Base-by-base conservation (phyloP, 768 basidiomycete genomes). In the Rhodotorula kratochvilovae region DNA sequence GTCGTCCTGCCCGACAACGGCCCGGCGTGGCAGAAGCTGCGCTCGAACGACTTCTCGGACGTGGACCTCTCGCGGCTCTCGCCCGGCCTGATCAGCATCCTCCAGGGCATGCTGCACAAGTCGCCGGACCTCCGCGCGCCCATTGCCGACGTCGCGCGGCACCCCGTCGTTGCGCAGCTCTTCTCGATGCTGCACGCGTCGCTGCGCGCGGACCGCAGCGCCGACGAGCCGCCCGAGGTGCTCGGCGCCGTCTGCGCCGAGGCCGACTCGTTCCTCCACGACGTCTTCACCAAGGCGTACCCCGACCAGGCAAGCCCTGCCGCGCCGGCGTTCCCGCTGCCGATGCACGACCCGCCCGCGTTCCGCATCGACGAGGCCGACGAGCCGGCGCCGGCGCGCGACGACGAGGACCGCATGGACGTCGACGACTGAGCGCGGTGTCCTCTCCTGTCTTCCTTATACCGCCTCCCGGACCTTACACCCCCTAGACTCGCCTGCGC, bases 1-100 rank as follows among this genome's bases (percentile, higher is more conserved):
- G 92, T 98, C 77, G 87, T 96, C 62, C 91, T 99, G 57, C 96
- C 96, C 81, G 92, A 93, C 82, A 93, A 90, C 84, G 95, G 95
- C 35, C 88, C 90, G 61, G 86, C 89, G 2, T 99, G 96, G 96
- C 94, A 96, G 77, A 87, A 89, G 73, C 84, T 98, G 46, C 88
- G 96, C 66, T 86, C 86, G 67, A 90, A 95, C 79, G 91, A 99
- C 82, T 93, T 96, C 79, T 86, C 87, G 61, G 91, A 92, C 79
- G 87, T 93, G 66, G 87, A 90, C 78, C 74, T 82, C 23, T 64
- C 70, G 5, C 77, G 84, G 83, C 61, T 81, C 36, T 90, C 88
- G 76, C 82, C 84, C 15, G 86, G 87, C 78, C 82, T 95, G 68
- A 82, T 88, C 68, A 82, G 81, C 55, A 83, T 94, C 76, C 86